These are phyloP conservation scores for Curvularia eragrostidis DNA, from an alignment of 2,329 filamentous ascomycete genomes.

Conservation along the genomic window DNA sequence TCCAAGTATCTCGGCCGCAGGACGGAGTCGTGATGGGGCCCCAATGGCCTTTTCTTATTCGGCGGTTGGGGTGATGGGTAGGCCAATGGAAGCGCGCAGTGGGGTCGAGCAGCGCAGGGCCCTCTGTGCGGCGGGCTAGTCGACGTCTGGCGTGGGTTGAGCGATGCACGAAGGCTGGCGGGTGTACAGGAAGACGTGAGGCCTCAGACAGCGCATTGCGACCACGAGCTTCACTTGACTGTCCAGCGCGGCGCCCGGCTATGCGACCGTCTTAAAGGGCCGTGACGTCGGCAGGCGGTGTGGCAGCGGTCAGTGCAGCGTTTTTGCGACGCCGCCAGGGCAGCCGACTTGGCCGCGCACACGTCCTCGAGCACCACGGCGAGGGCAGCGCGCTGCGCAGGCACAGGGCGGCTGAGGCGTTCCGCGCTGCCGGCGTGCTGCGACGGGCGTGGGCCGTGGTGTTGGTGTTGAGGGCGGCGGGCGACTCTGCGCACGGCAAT, in stretches of 20 bases:
- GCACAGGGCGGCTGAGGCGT: not conserved
- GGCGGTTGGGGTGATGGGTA: conserved; percentile 29
- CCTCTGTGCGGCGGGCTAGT: conserved; percentile 40
- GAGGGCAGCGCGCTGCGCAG: conserved; percentile 14
- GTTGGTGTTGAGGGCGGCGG: conserved; percentile 31
- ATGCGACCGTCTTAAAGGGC: conserved; percentile 43
- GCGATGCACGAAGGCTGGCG: conserved; percentile 41
- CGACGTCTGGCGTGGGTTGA: conserved; percentile 45
- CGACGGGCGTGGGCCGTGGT: conserved; percentile 17
- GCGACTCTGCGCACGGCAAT: conserved; percentile 30
- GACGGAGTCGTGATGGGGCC: conserved; percentile 40
- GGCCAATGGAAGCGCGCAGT: conserved; percentile 44
- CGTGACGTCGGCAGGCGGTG: conserved; percentile 49
- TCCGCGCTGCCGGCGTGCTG: conserved; percentile 17
- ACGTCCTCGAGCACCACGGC: not conserved
- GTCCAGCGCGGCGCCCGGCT: conserved; percentile 35
- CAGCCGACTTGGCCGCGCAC: conserved; percentile 35
- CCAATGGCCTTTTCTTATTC: conserved; percentile 43
- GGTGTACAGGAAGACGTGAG: conserved; percentile 28
- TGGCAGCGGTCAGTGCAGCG: conserved; percentile 48
- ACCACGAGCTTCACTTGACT: conserved; percentile 34
- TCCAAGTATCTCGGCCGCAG: conserved; percentile 40
- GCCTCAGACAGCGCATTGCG: conserved; percentile 50
- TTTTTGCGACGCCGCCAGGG: conserved; percentile 38
- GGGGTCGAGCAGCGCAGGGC: conserved; percentile 42